Base-by-base conservation (phyloP, 2,329 filamentous ascomycete genomes). In the Metarhizium robertsii region DNA sequence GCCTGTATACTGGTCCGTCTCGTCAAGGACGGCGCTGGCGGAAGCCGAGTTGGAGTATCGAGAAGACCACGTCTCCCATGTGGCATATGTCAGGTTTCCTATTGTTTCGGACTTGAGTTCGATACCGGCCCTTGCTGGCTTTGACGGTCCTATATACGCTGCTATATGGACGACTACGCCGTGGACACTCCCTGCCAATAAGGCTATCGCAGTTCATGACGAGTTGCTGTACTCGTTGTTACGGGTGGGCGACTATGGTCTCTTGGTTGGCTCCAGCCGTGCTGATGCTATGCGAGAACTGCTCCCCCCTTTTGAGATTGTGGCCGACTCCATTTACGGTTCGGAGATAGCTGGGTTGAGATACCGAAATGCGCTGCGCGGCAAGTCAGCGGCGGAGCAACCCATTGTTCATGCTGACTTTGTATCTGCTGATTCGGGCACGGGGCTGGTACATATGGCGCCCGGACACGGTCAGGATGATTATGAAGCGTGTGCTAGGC, bases 131-230 rank as follows among this genome's bases (percentile, higher is more conserved):
- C 63, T 80, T 52, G 61, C 67, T 29, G 58, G 60, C 3, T 67
- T 80, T 25, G 61, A 70, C 6, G 76, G 77, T 4, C 72, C 76
- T 5, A 66, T 96, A 11, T 87, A 80, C 67, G 90, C 88, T n/a
- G 79, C 94, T n/a, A 89, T 97, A 53, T 99, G 94, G 94, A 99
- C 94, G 2, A 99, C 94, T 0, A 99, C 94, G 0, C 94, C 94
- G 0, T 99, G 94, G 94, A 99, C 94, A 0, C 75, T 99, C 5
- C 92, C 94, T 0, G 92, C 92, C 2, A 99, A 99, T 68, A 84
- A 84, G 66, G 92, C 90, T 0, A 91, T 99, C 67, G 92, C 90
- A 2, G 79, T 97, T 40, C 84, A 90, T 63, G 75, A 81, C 6
- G 83, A 88, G 43, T 72, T 97, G 58, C 75, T 83, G 47, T 99